phyloP scores from a whole-genome alignment of 163 green algal species.

The Scenedesmus sp. region DNA sequence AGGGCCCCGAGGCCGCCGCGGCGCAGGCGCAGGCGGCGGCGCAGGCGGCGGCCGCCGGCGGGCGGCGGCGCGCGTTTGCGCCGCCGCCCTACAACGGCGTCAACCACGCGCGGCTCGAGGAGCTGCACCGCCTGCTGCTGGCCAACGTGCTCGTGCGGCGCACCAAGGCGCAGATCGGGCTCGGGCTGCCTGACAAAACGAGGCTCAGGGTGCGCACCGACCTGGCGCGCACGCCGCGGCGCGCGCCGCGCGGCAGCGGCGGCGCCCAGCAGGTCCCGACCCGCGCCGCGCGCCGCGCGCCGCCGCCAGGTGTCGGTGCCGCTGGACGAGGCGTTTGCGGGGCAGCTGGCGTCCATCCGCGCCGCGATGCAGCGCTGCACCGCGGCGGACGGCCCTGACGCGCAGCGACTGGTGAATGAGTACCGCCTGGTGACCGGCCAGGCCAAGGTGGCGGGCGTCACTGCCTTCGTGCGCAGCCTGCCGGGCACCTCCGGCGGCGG shows the following conservation, averaged over 20 bases:
- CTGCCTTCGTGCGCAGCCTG: slow-evolving; percentile 49
- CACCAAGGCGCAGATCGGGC: slow-evolving; percentile 62
- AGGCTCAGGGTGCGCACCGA: slow-evolving; percentile 1
- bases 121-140: slow-evolving; percentile 36
- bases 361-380: slow-evolving; percentile 24
- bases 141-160: slow-evolving; percentile 54
- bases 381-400: neutral
- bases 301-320: slow-evolving; percentile 3
- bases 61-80: too few relatives aligned
- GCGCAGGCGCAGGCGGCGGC: neutral
- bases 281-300: too few relatives aligned
- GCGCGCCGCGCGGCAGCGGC: too few relatives aligned
- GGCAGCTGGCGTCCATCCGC: neutral
- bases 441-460: slow-evolving; percentile 57
- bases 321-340: neutral
- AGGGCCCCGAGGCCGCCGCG: neutral
- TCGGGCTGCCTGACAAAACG: slow-evolving; percentile 65
- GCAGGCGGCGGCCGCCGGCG: neutral
- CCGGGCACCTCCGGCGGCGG: neutral
- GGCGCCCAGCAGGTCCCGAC: too few relatives aligned
- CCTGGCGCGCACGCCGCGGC: too few relatives aligned
- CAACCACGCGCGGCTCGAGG: neutral
- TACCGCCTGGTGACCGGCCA: slow-evolving; percentile 22
- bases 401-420: slow-evolving; percentile 38
- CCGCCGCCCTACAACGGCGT: slow-evolving; percentile 7